A percentile compares a stretch with the other conserved stretches of the same genome.
phyloP scores from a whole-genome alignment of 78 protist genomes.

The Dictyostelium discoideum region DNA sequence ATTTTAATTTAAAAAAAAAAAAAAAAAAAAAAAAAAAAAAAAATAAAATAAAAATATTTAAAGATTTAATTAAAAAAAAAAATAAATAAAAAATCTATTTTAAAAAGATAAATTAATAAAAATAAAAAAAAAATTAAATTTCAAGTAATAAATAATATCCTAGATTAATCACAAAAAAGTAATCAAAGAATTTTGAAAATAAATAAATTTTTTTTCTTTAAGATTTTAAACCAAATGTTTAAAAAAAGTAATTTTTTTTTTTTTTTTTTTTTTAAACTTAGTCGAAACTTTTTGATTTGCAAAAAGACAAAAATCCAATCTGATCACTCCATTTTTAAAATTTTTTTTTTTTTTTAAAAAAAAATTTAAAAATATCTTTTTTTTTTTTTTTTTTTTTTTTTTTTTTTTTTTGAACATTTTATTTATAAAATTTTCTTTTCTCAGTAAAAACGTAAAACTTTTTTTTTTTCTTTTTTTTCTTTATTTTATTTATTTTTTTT shows the following conservation, averaged over 20 bases:
- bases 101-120: too few relatives aligned
- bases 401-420: neutral
- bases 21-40: neutral
- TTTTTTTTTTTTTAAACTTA: too few relatives aligned
- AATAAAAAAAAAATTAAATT: too few relatives aligned
- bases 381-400: constrained; percentile 5
- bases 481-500: neutral
- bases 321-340: neutral
- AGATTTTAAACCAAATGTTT: too few relatives aligned
- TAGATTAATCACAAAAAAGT: neutral
- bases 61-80: neutral
- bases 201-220: too few relatives aligned
- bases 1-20: too few relatives aligned
- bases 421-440: neutral
- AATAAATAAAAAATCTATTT: neutral
- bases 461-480: neutral
- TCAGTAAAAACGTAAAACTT: neutral
- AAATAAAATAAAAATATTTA: neutral
- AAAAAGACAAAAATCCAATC: neutral
- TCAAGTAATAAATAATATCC: neutral
- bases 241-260: too few relatives aligned
- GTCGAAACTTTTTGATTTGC: neutral
- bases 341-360: neutral
- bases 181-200: neutral
- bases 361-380: neutral